Evolutionary conservation across 306 rosid species (phyloP).

Genomic region (Lablab purpureus): DNA sequence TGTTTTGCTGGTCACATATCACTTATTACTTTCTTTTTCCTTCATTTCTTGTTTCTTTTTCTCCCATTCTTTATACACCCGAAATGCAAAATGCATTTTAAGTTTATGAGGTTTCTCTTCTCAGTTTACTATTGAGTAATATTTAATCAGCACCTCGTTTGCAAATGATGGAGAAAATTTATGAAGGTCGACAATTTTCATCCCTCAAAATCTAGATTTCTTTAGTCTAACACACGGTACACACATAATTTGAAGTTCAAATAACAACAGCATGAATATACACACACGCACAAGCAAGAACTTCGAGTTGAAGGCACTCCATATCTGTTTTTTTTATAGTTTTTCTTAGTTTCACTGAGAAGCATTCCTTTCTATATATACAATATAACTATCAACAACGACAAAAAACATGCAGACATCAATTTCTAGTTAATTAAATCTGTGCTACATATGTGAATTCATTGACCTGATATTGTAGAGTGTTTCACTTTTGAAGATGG

Average conservation of each 20-base stretch:
- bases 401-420: conserved; percentile 14
- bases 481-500: conserved; percentile 67
- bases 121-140: background rate
- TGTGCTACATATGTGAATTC: background rate
- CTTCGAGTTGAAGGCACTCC: conserved; percentile 62
- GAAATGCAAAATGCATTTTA: background rate
- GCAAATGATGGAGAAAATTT: background rate
- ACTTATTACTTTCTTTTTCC: background rate
- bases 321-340: background rate
- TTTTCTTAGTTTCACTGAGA: conserved; percentile 51
- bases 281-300: background rate
- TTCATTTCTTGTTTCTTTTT: background rate
- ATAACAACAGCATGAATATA: conserved; percentile 10
- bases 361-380: conserved; percentile 26
- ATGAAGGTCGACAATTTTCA: background rate
- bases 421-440: background rate
- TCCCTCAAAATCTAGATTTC: background rate
- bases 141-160: background rate
- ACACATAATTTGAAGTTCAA: conserved; percentile 5
- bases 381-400: background rate
- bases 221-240: background rate
- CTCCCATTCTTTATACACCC: background rate
- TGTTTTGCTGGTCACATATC: background rate
- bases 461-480: conserved; percentile 39
- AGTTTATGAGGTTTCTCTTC: background rate